These are phyloP conservation scores for Chalaropsis ovoidea DNA, from an alignment of 2,329 filamentous ascomycete genomes.

Conservation along the genomic window DNA sequence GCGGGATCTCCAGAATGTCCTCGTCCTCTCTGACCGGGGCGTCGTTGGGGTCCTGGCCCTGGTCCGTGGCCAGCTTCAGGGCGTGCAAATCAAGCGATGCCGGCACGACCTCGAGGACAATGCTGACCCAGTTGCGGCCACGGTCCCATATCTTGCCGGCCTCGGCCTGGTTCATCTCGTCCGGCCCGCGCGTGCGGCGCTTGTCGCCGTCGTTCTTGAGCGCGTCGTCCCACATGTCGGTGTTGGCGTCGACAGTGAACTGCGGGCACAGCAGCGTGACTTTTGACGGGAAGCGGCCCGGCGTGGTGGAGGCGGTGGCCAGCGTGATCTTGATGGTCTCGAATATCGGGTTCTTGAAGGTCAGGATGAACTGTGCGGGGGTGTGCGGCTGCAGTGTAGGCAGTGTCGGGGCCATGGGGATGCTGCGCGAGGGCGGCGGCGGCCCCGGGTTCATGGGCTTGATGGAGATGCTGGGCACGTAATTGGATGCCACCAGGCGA, in stretches of 20 bases:
- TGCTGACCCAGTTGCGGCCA: constrained; percentile 87
- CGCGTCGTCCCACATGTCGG: constrained; percentile 79
- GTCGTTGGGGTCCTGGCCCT: constrained; percentile 36
- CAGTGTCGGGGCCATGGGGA: constrained; percentile 29
- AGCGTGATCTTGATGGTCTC: constrained; percentile 80
- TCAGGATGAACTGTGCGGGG: constrained; percentile 71
- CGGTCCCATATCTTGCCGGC: constrained; percentile 94
- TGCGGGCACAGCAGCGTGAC: constrained; percentile 91
- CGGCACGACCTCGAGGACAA: constrained; percentile 82
- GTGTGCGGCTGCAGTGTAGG: constrained; percentile 43
- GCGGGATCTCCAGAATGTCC: constrained; percentile 72
- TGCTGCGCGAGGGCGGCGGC: constrained; percentile 23
- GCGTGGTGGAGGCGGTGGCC: constrained; percentile 70
- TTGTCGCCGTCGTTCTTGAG: constrained; percentile 44
- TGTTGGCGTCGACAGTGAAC: constrained; percentile 89
- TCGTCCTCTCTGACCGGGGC: constrained; percentile 48
- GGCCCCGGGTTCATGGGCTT: constrained; percentile 42
- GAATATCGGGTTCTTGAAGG: constrained; percentile 88
- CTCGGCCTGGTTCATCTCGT: constrained; percentile 43
- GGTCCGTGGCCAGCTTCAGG: constrained; percentile 30
- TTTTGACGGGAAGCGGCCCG: constrained; percentile 62
- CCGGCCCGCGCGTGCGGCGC: constrained; percentile 33
- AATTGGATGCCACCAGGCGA: constrained; percentile 74
- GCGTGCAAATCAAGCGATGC: constrained; percentile 41
- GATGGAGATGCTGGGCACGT: constrained; percentile 74